phyloP scores from a whole-genome alignment of 2,329 filamentous ascomycete genomes.

The Colletotrichum scovillei region DNA sequence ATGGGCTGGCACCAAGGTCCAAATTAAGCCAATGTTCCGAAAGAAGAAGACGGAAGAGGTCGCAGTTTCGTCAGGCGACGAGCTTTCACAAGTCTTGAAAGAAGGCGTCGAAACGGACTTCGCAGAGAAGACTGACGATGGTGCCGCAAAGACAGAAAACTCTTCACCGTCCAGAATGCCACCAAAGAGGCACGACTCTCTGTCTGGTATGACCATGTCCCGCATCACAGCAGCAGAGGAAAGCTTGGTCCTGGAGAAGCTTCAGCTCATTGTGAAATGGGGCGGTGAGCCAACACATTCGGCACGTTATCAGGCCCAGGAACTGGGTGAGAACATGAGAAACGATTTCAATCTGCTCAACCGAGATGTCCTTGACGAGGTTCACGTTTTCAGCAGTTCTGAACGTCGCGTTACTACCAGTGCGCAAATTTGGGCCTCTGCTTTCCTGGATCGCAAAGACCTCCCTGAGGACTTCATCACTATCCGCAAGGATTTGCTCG shows the following conservation, averaged over 20 bases:
- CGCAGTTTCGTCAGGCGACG: slow-evolving; percentile 44
- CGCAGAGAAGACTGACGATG: slow-evolving; percentile 36
- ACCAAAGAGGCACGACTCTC: slow-evolving; percentile 80
- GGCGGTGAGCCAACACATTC: slow-evolving; percentile 98
- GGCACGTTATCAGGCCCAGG: slow-evolving; percentile 93
- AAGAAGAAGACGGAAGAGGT: slow-evolving; percentile 79
- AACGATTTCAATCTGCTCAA: slow-evolving; percentile 96
- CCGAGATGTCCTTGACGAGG: slow-evolving; percentile 89
- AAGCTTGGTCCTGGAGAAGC: slow-evolving; percentile 91
- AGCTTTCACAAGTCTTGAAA: slow-evolving; percentile 46
- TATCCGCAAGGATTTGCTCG: slow-evolving; percentile 92
- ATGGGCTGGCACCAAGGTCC: slow-evolving; percentile 96
- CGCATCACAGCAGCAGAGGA: slow-evolving; percentile 94
- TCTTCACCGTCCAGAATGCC: slow-evolving; percentile 48
- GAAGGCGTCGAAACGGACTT: slow-evolving; percentile 43
- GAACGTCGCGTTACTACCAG: slow-evolving; percentile 95
- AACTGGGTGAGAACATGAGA: slow-evolving; percentile 94
- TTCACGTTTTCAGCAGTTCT: slow-evolving; percentile 94
- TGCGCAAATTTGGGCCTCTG: slow-evolving; percentile 93
- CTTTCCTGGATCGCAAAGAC: slow-evolving; percentile 89
- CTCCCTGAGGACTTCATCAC: slow-evolving; percentile 87
- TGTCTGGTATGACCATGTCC: slow-evolving; percentile 91
- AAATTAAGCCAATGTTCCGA: slow-evolving; percentile 99
- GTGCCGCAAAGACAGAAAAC: slow-evolving; percentile 26
- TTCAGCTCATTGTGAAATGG: slow-evolving; percentile 99